Base-by-base conservation (phyloP, 805 yeast species). In the Saccharomycopsis microspora region DNA sequence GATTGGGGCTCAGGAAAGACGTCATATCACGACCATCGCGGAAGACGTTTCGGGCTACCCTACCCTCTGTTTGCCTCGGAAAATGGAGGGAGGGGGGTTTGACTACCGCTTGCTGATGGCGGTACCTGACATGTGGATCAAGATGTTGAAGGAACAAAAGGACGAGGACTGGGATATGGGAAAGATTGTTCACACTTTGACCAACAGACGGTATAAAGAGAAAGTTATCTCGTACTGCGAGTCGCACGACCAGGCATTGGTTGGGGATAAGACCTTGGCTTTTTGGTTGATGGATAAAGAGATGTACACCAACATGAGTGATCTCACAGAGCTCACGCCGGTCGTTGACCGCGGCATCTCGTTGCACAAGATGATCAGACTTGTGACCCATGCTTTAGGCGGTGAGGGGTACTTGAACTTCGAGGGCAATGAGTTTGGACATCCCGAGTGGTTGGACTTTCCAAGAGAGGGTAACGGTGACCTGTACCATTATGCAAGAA, bases 21-120 rank as follows among this genome's bases (percentile, higher is more conserved):
- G 28, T 6, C 67, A 71, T 47, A 78, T 83, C 55, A 74, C 84
- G 6, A 77, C 95, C 1, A 83, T 90, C 55, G 97, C 97, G 3
- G 98, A 90, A 64, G 98, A 90, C 62, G 98, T 90, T 42, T 82
- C 93, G 44, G 98, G 98, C 7, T 90, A 90, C 82, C 98, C 98
- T 34, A 88, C 97, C 1, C 67, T 93, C 48, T 90, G 97, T 64
- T 64, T 85, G 48, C 80, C 93, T 4, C 72, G 85, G 44, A 45
- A 56, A 0, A 61, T 68, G 29, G 97, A 97, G 43, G 98, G 98
- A 49, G 80, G 84, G 52, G 98, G 97, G 0, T 90, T 90, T 59
- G 93, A 89, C 62, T 90, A 90, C 64, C 72, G 97, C 54, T 71
- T 90, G 46, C 93, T 95, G 2, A 90, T 90, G 98, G 97, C 97